Evolutionary conservation across 1,139 yeast genomes (phyloP).

Genomic region (Geotrichum macrosporum): DNA sequence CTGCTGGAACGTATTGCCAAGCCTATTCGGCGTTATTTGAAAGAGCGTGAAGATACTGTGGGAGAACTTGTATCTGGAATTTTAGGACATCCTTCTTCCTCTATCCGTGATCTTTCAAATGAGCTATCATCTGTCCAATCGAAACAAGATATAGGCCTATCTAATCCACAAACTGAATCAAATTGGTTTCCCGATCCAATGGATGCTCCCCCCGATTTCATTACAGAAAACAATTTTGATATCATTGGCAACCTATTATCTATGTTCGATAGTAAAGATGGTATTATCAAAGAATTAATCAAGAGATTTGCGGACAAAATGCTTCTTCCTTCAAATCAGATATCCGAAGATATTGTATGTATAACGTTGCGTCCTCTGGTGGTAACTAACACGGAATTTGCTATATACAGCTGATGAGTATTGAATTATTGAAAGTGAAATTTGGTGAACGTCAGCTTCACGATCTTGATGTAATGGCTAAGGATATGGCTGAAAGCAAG

Average conservation of each 20-base stretch:
- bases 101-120: slow-evolving; percentile 50
- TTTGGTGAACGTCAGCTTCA: slow-evolving; percentile 65
- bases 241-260: slow-evolving; percentile 68
- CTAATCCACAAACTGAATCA: slow-evolving; percentile 27
- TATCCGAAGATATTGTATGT: slow-evolving; percentile 37
- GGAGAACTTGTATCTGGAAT: slow-evolving; percentile 67
- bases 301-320: slow-evolving; percentile 60
- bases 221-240: slow-evolving; percentile 46
- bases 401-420: slow-evolving; percentile 37
- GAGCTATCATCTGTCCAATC: slow-evolving; percentile 41
- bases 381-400: background rate
- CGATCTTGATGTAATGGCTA: slow-evolving; percentile 77
- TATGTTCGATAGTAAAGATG: slow-evolving; percentile 73
- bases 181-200: slow-evolving; percentile 87
- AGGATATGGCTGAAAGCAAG: slow-evolving; percentile 50
- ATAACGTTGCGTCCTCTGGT: background rate
- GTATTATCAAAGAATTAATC: slow-evolving; percentile 67
- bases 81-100: slow-evolving; percentile 49
- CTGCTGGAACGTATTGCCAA: slow-evolving; percentile 70
- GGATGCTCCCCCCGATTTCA: slow-evolving; percentile 87
- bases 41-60: slow-evolving; percentile 70
- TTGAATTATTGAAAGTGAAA: slow-evolving; percentile 55
- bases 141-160: slow-evolving; percentile 17
- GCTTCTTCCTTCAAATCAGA: slow-evolving; percentile 47
- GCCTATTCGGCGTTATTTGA: slow-evolving; percentile 64